Conservation (phyloP, 805 yeast genomes). For the Saccharomyces eubayanus region DNA sequence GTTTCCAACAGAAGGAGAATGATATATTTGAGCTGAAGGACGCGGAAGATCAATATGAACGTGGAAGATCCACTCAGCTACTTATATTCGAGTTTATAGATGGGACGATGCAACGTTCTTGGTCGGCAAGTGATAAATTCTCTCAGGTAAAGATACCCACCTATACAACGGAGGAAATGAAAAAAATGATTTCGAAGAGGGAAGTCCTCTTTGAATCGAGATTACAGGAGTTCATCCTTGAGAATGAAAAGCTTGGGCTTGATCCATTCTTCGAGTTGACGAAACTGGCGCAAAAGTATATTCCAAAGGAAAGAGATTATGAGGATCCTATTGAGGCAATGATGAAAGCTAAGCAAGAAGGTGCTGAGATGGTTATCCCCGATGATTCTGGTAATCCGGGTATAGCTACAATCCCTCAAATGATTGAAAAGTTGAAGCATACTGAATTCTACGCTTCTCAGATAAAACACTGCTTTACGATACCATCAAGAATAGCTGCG, state of each 20-base stretch:
- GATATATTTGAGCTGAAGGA: slow-evolving; percentile 45
- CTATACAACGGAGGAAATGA: slow-evolving; percentile 49
- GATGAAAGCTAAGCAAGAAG: slow-evolving; percentile 32
- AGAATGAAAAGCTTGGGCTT: slow-evolving; percentile 20
- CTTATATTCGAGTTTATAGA: slow-evolving; percentile 73
- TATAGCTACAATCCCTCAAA: slow-evolving; percentile 38
- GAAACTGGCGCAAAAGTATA: slow-evolving; percentile 25
- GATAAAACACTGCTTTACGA: slow-evolving; percentile 44
- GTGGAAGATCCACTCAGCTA: slow-evolving; percentile 40
- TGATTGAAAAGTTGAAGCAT: slow-evolving; percentile 42
- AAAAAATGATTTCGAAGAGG: slow-evolving; percentile 50
- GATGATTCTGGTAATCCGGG: slow-evolving; percentile 18
- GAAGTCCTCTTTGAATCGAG: slow-evolving; percentile 42
- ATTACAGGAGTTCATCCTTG: slow-evolving; percentile 31
- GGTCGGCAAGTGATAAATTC: slow-evolving; percentile 34
- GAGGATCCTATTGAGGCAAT: slow-evolving; percentile 57
- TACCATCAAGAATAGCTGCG: slow-evolving; percentile 40
- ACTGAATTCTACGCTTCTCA: slow-evolving; percentile 54
- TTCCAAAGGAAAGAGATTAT: slow-evolving; percentile 45
- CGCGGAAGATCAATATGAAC: slow-evolving; percentile 23
- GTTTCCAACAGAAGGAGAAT: slow-evolving; percentile 48
- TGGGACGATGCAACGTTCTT: slow-evolving; percentile 44
- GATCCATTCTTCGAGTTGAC: slow-evolving; percentile 39
- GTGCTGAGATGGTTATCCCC: slow-evolving; percentile 11
- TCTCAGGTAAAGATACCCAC: slow-evolving; percentile 43